Conservation (phyloP, 345 rosid genomes). For the Pistacia atlantica region DNA sequence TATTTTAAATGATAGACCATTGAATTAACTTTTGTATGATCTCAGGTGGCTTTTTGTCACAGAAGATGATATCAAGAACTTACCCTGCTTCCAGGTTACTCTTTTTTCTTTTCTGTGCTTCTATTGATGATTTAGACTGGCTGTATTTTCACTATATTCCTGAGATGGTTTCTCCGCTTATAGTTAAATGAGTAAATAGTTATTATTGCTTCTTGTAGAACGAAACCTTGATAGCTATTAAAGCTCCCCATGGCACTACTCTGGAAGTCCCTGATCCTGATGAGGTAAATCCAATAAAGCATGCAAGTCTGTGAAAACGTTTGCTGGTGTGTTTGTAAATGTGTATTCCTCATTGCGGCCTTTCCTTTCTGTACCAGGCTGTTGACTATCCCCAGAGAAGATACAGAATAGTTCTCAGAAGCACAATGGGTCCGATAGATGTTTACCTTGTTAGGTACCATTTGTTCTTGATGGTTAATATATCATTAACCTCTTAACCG, state of each 20-base stretch:
- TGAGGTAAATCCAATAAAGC: conserved; percentile 61
- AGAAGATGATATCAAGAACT: conserved; percentile 88
- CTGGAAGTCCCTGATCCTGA: conserved; percentile 99
- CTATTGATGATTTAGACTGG: neutral
- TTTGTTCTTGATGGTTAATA: conserved; percentile 24
- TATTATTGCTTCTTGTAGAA: conserved; percentile 48
- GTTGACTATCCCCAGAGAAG: conserved; percentile 90
- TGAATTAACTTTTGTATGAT: conserved; percentile 28
- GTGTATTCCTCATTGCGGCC: conserved; percentile 5
- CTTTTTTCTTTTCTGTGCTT: conserved; percentile 20
- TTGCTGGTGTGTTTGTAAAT: neutral
- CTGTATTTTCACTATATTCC: conserved; percentile 13
- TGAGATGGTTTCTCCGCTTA: neutral
- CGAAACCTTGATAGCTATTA: conserved; percentile 91
- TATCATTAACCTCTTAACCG: neutral
- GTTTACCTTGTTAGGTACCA: conserved; percentile 92
- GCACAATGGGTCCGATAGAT: conserved; percentile 98
- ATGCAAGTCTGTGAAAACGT: conserved; percentile 11
- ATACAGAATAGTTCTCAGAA: conserved; percentile 89
- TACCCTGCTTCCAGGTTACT: conserved; percentile 88
- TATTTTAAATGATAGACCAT: conserved; percentile 12
- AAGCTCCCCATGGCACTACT: conserved; percentile 99
- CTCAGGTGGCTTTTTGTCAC: conserved; percentile 94
- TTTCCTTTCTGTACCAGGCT: conserved; percentile 50
- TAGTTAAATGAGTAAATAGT: conserved; percentile 6